Percentiles rank a stretch among this genome's conserved stretches.
Conservation (phyloP, 202 grass and related monocot species). For the Schoenoplectus tabernaemontani region DNA sequence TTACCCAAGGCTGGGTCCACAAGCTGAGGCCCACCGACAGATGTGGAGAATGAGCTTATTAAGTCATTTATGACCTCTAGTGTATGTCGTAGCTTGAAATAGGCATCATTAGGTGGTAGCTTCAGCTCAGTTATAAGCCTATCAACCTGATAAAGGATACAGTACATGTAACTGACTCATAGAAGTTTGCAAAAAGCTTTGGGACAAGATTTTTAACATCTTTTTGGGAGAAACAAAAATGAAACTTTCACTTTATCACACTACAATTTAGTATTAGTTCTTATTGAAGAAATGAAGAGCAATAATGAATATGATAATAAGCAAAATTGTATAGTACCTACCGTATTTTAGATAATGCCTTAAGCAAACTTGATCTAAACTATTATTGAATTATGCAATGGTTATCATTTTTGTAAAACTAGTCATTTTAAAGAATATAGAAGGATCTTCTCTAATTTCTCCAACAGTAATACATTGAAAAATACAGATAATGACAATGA, state of each 20-base stretch:
- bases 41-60: slow-evolving; percentile 86
- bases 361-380: not conserved
- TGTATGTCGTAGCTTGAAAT: slow-evolving; percentile 93
- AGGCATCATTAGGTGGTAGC: slow-evolving; percentile 87
- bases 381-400: no score
- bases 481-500: not conserved
- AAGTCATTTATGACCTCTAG: slow-evolving; percentile 84
- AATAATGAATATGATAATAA: no score
- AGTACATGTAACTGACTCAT: no score
- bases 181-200: no score
- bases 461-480: not conserved
- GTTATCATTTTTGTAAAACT: no score
- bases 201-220: not conserved
- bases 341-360: not conserved
- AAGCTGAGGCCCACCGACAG: slow-evolving; percentile 68
- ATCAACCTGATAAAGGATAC: slow-evolving; percentile 50
- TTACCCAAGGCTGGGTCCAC: slow-evolving; percentile 85
- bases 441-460: slow-evolving; percentile 7
- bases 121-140: slow-evolving; percentile 93
- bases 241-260: not conserved
- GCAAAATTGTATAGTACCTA: not conserved
- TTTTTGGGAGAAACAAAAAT: not conserved
- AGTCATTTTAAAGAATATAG: no score
- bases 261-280: not conserved
- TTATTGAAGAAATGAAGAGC: not conserved